Percentiles rank a stretch among this genome's conserved stretches.
phyloP scores from a whole-genome alignment of 2,329 filamentous ascomycete genomes.

The Penicillium sp. region DNA sequence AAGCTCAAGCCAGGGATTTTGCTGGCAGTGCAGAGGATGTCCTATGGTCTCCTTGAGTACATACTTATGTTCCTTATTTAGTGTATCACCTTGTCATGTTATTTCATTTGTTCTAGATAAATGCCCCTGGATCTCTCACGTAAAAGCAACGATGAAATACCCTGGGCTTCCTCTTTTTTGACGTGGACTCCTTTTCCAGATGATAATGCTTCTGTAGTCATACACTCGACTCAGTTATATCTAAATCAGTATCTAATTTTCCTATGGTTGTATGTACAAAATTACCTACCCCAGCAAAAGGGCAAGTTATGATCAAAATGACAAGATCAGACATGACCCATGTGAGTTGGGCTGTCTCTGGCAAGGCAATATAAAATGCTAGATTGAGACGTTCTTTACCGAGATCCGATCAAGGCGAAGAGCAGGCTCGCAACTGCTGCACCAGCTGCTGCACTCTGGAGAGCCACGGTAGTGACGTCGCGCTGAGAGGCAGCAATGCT shows the following conservation, averaged over 20 bases:
- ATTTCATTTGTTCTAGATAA: conserved; percentile 27
- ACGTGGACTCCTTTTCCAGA: not conserved
- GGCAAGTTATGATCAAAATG: conserved; percentile 7
- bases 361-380: conserved; percentile 9
- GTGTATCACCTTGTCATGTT: conserved; percentile 32
- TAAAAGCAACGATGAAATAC: not conserved
- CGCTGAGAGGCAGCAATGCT: conserved; percentile 63
- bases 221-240: conserved; percentile 14
- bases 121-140: not conserved
- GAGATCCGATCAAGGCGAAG: conserved; percentile 52
- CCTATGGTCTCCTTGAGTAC: conserved; percentile 25
- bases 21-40: conserved; percentile 7
- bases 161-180: not conserved
- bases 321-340: not conserved
- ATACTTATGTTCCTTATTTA: conserved; percentile 30
- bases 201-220: conserved; percentile 4
- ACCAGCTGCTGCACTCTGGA: conserved; percentile 67
- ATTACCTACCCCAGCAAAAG: conserved; percentile 2
- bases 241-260: conserved; percentile 16
- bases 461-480: conserved; percentile 67
- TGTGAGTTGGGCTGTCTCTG: not conserved
- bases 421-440: conserved; percentile 58
- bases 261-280: conserved; percentile 22
- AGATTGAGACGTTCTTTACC: conserved; percentile 29
- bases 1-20: conserved; percentile 1